Evolutionary conservation across 768 basidiomycete genomes (phyloP), one percentile per base, ranked within the genome.

Genomic region (Arthromyces matolae): DNA sequence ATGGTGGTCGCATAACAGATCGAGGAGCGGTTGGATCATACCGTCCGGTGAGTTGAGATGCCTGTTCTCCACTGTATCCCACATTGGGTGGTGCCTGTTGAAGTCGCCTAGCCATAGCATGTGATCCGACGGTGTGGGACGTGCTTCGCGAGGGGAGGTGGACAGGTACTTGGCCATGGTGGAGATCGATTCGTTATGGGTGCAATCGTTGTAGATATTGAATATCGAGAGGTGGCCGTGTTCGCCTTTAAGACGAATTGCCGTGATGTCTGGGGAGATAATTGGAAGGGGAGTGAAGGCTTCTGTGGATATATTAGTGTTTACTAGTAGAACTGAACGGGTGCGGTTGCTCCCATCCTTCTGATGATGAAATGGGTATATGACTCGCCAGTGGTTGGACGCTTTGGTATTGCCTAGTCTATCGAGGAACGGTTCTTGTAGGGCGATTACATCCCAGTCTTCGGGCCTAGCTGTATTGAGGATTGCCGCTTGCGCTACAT

Each of bases 401-500:
- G 54, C 54, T 0, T 37, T 42, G 0, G 64, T 59, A 35, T 59
- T 54, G 1, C 47, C 32, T 0, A 61, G 28, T 1, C 2, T 13
- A 45, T 68, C 56, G 1, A 70, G 47, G 37, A 50, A 55, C 0
- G 67, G 68, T 58, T 70, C 69, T 49, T 71, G 68, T 1, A 69
- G 14, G 0, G 53, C 48, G 0, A 68, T 22, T 0, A 71, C 47
- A 45, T 70, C 61, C 48, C 54, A 64, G 8, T 60, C 34, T 3
- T 37, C 33, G 1, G 39, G 50, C 7, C 32, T 12, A 1, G 46
- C 47, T 5, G 40, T 16, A 38, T 60, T 51, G 0, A 66, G 38
- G 0, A 64, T 12, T 12, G 52, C 51, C 8, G 39, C 33, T 32
- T 61, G 60, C 0, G 60, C 53, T 0, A 14, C 46, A 2, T 19